Evolutionary conservation across 75 land plant species (phyloP), one percentile per base, ranked within the genome.

Genomic region (Azolla pinnata): DNA sequence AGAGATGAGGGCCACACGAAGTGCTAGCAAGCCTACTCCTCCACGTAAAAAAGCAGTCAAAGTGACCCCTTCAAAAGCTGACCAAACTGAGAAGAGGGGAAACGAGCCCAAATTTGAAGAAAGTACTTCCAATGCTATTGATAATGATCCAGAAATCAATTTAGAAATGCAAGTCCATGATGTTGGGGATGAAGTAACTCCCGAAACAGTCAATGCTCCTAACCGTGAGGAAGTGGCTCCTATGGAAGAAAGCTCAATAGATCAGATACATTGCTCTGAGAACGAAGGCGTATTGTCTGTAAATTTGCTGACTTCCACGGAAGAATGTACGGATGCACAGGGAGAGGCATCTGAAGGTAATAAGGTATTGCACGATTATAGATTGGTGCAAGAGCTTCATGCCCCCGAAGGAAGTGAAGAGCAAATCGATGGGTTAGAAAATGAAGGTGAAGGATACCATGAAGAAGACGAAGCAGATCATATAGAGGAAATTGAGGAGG

Each of bases 371-470:
- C 75, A 71, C 4, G 27, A n/a, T 31, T 64, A 28, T 4, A 67
- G 38, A 0, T 34, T 30, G 27, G 55, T 63, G 48, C 69, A 57
- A 34, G 61, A 56, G 45, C 68, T 31, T 21, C 38, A 34, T 14
- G 67, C 56, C 30, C 59, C 52, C 21, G 59, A 40, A n/a, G 79
- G 20, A 24, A 58, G 26, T 29, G 59, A 40, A 33, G 67, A 71
- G 40, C 67, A 7, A 0, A 9, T n/a, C 20, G 81, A 70, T 21
- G 70, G 34, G 20, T 64, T 9, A 25, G 64, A 54, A 25, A 53
- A 16, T 20, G 77, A 70, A 14, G 67, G 63, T 25, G 63, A 46
- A 0, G 75, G 35, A 14, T 68, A 71, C 19, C 68, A 27, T 16
- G 52, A 61, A 19, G 48, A 61, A 19, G 63, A 61, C 10, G 63